A percentile compares a stretch with the other conserved stretches of the same genome.
Conservation (phyloP, 1,284 basidiomycete species). For the Peniophora sp. region DNA sequence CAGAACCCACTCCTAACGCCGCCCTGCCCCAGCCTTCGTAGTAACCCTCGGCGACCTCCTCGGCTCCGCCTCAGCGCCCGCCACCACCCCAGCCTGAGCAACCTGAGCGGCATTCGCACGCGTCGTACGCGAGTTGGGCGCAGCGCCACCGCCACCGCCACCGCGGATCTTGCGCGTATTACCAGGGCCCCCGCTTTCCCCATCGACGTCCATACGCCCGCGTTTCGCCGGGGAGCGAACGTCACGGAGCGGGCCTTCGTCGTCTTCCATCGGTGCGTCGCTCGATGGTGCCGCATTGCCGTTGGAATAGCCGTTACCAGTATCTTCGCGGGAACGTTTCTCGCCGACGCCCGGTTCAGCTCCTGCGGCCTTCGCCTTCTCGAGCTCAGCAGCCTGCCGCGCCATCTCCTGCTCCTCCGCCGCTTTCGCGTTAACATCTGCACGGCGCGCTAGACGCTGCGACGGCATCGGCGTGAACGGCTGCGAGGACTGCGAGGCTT, state of each 20-base stretch:
- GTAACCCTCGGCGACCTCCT: too few species aligned
- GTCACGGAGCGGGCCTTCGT: background rate
- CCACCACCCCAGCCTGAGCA: too few species aligned
- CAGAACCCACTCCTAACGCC: too few species aligned
- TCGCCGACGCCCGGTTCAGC: background rate
- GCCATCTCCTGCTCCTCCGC: constrained; percentile 4
- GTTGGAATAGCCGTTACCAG: background rate
- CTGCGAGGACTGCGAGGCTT: constrained; percentile 12
- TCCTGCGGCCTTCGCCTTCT: background rate
- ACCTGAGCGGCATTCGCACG: background rate
- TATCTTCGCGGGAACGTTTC: background rate
- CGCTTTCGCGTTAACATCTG: constrained; percentile 29
- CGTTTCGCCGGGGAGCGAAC: background rate
- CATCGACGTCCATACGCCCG: constrained; percentile 1
- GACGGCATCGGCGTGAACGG: constrained; percentile 25
- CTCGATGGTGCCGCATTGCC: background rate
- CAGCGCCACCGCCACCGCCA: background rate
- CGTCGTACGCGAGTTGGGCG: background rate
- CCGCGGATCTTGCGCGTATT: background rate
- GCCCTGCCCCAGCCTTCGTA: too few species aligned
- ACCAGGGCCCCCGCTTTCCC: background rate
- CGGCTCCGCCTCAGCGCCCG: too few species aligned
- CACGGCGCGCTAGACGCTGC: constrained; percentile 36
- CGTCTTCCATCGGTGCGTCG: background rate
- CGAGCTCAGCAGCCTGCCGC: background rate